These are phyloP conservation scores for Colletotrichum spinosum DNA, from an alignment of 2,329 filamentous ascomycete species.

Conservation along the genomic window DNA sequence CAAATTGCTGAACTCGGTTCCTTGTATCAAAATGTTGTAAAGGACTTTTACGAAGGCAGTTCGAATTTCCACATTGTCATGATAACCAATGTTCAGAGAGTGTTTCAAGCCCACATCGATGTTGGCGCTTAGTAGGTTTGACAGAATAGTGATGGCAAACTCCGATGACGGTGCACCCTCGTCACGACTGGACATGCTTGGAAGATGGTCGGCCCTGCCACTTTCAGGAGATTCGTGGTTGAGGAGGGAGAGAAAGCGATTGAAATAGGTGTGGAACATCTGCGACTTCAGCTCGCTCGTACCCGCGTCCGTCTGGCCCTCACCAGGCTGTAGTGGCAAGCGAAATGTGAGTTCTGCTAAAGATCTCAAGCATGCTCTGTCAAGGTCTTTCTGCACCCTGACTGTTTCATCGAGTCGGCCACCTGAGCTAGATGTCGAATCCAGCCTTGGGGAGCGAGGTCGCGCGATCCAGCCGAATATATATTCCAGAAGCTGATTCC, in stretches of 20 bases:
- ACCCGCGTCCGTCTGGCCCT: conserved; percentile 73
- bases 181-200: conserved; percentile 53
- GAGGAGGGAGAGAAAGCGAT: conserved; percentile 74
- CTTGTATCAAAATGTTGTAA: conserved; percentile 78
- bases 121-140: conserved; percentile 77
- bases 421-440: conserved; percentile 49
- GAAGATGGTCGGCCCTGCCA: conserved; percentile 54
- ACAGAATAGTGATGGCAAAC: conserved; percentile 74
- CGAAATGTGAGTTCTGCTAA: conserved; percentile 76
- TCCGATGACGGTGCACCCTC: conserved; percentile 69
- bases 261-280: conserved; percentile 80
- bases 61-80: conserved; percentile 76
- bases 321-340: conserved; percentile 73
- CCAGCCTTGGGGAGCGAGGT: conserved; percentile 63
- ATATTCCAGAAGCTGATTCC: conserved; percentile 76
- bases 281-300: conserved; percentile 77
- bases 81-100: conserved; percentile 76
- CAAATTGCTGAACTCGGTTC: conserved; percentile 76
- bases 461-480: conserved; percentile 77
- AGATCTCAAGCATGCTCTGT: conserved; percentile 73
- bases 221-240: conserved; percentile 66
- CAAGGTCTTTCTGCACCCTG: conserved; percentile 73
- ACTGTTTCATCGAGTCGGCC: conserved; percentile 67
- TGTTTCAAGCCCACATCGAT: conserved; percentile 79
- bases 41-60: conserved; percentile 78